Conservation (phyloP, 768 basidiomycete genomes). For the Rhizopogon roseolus region DNA sequence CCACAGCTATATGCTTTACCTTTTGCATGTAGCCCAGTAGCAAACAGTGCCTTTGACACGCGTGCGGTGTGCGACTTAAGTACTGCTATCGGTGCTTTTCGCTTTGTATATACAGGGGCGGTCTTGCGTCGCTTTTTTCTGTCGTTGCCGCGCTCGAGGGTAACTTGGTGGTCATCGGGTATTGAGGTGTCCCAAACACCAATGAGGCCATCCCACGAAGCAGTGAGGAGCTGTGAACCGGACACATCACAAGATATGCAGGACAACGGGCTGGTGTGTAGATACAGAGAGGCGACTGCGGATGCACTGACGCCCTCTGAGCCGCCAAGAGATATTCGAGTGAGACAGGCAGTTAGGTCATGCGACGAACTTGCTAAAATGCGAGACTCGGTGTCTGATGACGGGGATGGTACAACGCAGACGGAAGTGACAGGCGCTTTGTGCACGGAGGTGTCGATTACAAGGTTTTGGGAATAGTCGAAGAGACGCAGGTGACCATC, state of each 20-base stretch:
- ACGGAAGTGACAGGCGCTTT: slow-evolving; percentile 65
- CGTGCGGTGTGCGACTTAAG: slow-evolving; percentile 82
- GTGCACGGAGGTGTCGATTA: slow-evolving; percentile 49
- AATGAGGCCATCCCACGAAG: slow-evolving; percentile 84
- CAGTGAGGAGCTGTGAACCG: slow-evolving; percentile 68
- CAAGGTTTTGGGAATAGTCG: slow-evolving; percentile 58
- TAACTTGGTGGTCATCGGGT: slow-evolving; percentile 60
- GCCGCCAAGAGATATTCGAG: slow-evolving; percentile 10
- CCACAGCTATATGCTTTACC: slow-evolving; percentile 68
- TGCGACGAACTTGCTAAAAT: slow-evolving; percentile 71
- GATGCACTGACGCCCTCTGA: slow-evolving; percentile 23
- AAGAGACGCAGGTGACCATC: slow-evolving; percentile 75
- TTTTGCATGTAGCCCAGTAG: slow-evolving; percentile 21
- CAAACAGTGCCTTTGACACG: slow-evolving; percentile 71
- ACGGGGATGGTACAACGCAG: slow-evolving; percentile 41
- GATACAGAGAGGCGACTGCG: slow-evolving; percentile 65
- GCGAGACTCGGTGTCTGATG: slow-evolving; percentile 25
- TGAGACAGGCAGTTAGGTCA: slow-evolving; percentile 68
- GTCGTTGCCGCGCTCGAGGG: slow-evolving; percentile 13
- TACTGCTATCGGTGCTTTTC: slow-evolving; percentile 67
- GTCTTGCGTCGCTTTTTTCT: slow-evolving; percentile 63
- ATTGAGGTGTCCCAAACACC: slow-evolving; percentile 74
- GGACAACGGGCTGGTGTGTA: slow-evolving; percentile 81
- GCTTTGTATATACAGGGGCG: slow-evolving; percentile 33
- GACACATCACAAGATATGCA: slow-evolving; percentile 52